Base-by-base conservation (phyloP, 352 stramenopile genomes). In the Phytopythium aichiense region DNA sequence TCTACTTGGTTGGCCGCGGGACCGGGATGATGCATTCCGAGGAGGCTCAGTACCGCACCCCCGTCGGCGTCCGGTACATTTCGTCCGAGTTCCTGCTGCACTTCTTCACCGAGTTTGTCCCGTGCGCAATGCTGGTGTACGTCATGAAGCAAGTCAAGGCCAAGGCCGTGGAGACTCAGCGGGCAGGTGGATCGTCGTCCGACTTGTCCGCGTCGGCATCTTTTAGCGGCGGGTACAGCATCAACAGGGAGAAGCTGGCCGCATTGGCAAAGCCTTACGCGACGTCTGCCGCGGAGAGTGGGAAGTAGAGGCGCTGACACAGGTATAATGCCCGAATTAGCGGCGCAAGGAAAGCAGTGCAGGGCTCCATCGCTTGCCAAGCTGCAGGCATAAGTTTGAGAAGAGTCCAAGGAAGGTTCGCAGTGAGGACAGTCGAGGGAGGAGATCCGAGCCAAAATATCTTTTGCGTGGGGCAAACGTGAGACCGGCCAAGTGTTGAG, bases 1-100 rank as follows among this genome's bases (percentile, higher is more conserved):
- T 89, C 53, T 93, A 91, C 56, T 67, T 91, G 53, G 68, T 91
- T 13, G 77, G 80, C n/a, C 88, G 91, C 68, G 80, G 81, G 60
- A 82, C 70, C 2, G 80, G 79, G 7, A 68, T 79, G 40, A 71
- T 91, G 61, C 68, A 76, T 37, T 89, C 84, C 12, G 73, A 88
- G 20, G 76, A 91, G 61, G 69, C 76, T n/a, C 67, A 82, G 66
- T 84, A 84, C 52, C 78, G 74, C 43, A 84, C 69, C 0, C 84
- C 81, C 9, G 69, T 88, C 23, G 81, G 80, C 58, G 69, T 90
- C 16, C 75, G 85, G 60, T 77, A 89, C 64, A 83, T 91, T 51
- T 76, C 72, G 30, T 91, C 84, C 58, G 81, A 93, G 61, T 89
- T 93, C 37, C 62, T 65, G 28, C 76, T 91, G 53, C 79, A 91